phyloP scores from a whole-genome alignment of 306 rosid genomes.

The Cucurbita moschata region DNA sequence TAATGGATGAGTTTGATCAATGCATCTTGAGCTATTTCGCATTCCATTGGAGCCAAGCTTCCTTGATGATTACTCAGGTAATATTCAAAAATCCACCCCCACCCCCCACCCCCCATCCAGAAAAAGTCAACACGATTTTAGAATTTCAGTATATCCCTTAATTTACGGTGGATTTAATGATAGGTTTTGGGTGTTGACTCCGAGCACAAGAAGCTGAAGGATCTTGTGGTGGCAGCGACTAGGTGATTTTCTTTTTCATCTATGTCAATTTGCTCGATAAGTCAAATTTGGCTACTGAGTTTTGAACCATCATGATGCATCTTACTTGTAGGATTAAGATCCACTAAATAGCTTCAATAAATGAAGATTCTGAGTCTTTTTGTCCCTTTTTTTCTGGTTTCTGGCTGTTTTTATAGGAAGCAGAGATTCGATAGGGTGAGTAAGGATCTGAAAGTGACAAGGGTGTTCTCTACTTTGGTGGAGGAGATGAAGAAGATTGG shows the following conservation, averaged over 20 bases:
- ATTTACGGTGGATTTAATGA: slow-evolving; percentile 2
- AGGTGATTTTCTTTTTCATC: slow-evolving; percentile 29
- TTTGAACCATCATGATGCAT: not conserved
- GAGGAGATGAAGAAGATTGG: slow-evolving; percentile 68
- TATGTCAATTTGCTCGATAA: not conserved
- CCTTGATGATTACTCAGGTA: slow-evolving; percentile 47
- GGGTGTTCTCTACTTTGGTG: slow-evolving; percentile 58
- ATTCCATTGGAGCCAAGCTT: slow-evolving; percentile 68
- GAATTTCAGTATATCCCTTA: not conserved
- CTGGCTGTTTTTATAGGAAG: slow-evolving; percentile 22
- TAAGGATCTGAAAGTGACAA: slow-evolving; percentile 39
- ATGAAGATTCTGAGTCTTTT: not conserved
- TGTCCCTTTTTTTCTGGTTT: not conserved
- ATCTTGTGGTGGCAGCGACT: slow-evolving; percentile 45
- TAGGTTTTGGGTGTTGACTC: slow-evolving; percentile 47
- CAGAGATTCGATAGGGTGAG: slow-evolving; percentile 55
- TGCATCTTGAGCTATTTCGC: slow-evolving; percentile 68
- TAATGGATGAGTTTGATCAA: slow-evolving; percentile 52
- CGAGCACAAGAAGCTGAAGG: slow-evolving; percentile 34
- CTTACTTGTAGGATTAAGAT: not conserved
- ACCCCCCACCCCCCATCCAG: too few species aligned
- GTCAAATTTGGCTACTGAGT: not conserved
- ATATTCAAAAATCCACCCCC: not conserved
- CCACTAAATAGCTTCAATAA: not conserved
- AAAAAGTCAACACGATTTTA: not conserved